Evolutionary conservation across 768 basidiomycete species (phyloP), one percentile per base, ranked within the genome.

Genomic region (Lactifluus subvellereus): DNA sequence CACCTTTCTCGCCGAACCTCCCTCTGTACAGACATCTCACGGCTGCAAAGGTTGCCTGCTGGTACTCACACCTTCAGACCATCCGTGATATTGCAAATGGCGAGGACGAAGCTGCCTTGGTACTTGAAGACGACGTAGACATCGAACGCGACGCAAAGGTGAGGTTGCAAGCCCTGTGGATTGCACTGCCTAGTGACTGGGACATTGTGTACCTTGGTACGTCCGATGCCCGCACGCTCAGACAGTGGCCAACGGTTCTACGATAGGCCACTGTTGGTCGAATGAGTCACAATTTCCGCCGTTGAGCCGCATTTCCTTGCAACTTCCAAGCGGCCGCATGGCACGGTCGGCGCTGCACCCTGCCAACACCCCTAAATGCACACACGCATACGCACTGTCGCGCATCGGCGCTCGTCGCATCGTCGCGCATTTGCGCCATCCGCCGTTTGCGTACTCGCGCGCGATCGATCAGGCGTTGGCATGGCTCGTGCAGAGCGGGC

Each of bases 91-190:
- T 86, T 38, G 70, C 76, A 13, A 35, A 54, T 52, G 54, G 65
- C n/a, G 27, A 30, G 32, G 67, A 75, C 60, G 76, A 76, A 10
- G 75, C 80, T 2, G 76, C 78, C 0, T 60, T 90, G 9, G 77
- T 91, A n/a, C 75, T 90, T 7, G 89, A 91, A 72, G 90, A 91
- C 69, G 90, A 91, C 65, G 75, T 91, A 10, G 87, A 91, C 69
- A 85, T 90, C 82, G 89, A 91, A 73, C 75, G 72, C 35, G 82
- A 89, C 66, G 79, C 87, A 13, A 66, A 74, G 6, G 58, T 69
- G 16, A 79, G 81, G 32, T 69, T 82, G 49, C 61, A 66, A 49
- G 60, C 38, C 7, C 48, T 87, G 43, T 88, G 85, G 86, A 56
- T 64, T 4, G 70, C 71, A 9, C 70, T 91, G 33, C 89, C 89